phyloP scores from a whole-genome alignment of 768 basidiomycete species.

The Suillus subalutaceus region DNA sequence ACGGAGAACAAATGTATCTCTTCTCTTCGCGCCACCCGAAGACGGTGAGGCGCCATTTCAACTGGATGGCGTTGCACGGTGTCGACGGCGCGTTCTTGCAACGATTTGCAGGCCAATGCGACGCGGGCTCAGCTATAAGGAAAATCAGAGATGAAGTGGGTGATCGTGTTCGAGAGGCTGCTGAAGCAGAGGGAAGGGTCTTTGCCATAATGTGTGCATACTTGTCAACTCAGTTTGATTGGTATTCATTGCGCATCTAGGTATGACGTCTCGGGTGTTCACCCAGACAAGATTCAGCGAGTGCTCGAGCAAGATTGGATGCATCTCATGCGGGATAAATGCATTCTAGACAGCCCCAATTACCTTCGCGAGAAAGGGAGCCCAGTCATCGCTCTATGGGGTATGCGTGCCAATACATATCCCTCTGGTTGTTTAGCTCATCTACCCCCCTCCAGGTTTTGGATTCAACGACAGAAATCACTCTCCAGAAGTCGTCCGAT shows the following conservation, averaged over 20 bases:
- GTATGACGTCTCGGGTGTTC: conserved; percentile 85
- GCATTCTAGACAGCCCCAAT: conserved; percentile 68
- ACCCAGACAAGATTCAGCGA: conserved; percentile 65
- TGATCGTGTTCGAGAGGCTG: conserved; percentile 70
- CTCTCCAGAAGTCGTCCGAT: conserved; percentile 59
- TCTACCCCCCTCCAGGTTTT: conserved; percentile 48
- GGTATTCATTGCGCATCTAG: conserved; percentile 37
- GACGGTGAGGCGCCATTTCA: conserved; percentile 62
- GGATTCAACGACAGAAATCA: conserved; percentile 67
- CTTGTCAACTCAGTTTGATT: conserved; percentile 6
- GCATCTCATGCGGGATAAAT: conserved; percentile 65
- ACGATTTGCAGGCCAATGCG: conserved; percentile 72
- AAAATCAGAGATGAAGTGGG: conserved; percentile 74
- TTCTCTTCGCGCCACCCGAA: conserved; percentile 80
- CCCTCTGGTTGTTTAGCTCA: conserved; percentile 2
- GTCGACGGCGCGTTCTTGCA: conserved; percentile 85
- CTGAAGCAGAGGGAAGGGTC: conserved; percentile 78
- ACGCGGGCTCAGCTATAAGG: conserved; percentile 60
- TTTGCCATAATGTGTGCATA: conserved; percentile 79
- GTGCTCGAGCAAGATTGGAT: conserved; percentile 74
- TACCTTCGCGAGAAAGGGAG: conserved; percentile 72
- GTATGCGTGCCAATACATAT: conserved; percentile 30
- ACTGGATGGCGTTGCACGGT: conserved; percentile 81
- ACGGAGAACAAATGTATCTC: conserved; percentile 64
- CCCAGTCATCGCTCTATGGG: conserved; percentile 79